Base-by-base conservation (phyloP, 2,329 filamentous ascomycete genomes). In the Colletotrichum graminicola region DNA sequence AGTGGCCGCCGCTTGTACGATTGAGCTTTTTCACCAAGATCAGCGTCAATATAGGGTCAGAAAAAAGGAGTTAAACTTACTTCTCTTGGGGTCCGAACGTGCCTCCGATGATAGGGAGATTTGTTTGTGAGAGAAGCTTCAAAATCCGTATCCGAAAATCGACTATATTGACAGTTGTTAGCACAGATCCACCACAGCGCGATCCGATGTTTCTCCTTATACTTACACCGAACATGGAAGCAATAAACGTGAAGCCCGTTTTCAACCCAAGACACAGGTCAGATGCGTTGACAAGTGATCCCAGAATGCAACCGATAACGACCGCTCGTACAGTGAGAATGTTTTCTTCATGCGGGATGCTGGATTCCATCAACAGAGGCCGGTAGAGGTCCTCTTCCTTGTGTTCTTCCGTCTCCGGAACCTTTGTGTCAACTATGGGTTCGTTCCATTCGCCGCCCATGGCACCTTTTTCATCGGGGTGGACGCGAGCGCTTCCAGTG, bases 131-230 rank as follows among this genome's bases (percentile, higher is more conserved):
- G n/a, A 89, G 79, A 68, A 87, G 80, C 74, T 88, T 87, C 75
- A 90, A 80, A 90, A 83, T 7, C 85, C 88, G 71, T 89, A 90
- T 55, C 89, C 89, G 72, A 90, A 86, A 75, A 90, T 89, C 63
- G 88, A 84, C 56, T 49, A 51, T 1, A 18, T 26, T n/a, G 12
- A 23, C 2, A 29, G 23, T 5, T 32, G 18, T 5, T 18, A 45
- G 12, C 12, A 39, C 6, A 8, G 1, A 8, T 21, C 18, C 26
- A 6, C 11, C 23, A 21, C 29, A 29, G 11, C 26, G 5, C 5
- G 5, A 2, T 1, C 0, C 14, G 7, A 7, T 7, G 2, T 2
- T 14, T 14, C 7, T 5, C 1, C 12, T 32, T 45, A 4, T 14
- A 60, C 56, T 56, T 56, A 56, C 56, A 21, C 59, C 84, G 68